Evolutionary conservation across 257 asterid species (phyloP).

Genomic region (Lycium barbarum): DNA sequence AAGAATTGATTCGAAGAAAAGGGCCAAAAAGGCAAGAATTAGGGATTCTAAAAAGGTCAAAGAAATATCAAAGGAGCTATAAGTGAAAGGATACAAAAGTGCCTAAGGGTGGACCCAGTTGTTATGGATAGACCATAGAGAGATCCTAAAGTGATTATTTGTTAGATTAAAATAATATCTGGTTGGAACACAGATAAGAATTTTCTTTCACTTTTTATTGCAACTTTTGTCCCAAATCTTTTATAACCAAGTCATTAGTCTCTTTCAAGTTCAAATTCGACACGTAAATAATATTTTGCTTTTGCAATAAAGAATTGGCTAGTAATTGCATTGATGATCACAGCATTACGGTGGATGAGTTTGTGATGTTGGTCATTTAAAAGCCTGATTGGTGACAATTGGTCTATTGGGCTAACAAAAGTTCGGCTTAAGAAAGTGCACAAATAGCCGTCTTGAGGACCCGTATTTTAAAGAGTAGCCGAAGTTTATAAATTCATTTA

Average conservation of each 20-base stretch:
- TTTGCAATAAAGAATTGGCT: conserved; percentile 14
- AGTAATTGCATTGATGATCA: background rate
- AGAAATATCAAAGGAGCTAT: background rate
- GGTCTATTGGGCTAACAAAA: no score
- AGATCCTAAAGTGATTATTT: background rate
- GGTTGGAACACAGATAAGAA: conserved; percentile 32
- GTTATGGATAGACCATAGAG: conserved; percentile 26
- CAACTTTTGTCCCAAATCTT: conserved; percentile 4
- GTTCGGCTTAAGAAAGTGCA: no score
- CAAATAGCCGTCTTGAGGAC: no score
- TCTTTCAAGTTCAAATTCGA: background rate
- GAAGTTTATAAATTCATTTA: no score
- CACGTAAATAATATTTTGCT: conserved; percentile 33
- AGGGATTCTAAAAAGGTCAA: conserved; percentile 29
- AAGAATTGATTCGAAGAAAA: conserved; percentile 33
- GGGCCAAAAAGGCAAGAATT: background rate
- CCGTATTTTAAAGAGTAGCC: no score
- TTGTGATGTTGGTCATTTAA: background rate
- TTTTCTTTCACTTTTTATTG: conserved; percentile 16
- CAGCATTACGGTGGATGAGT: background rate
- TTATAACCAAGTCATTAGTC: background rate
- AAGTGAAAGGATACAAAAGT: background rate
- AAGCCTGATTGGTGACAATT: no score
- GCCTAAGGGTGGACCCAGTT: background rate
- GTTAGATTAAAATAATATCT: conserved; percentile 28